Percentiles rank a stretch among this genome's conserved stretches.
Conservation (phyloP, 345 rosid species). For the Excoecaria agallocha region DNA sequence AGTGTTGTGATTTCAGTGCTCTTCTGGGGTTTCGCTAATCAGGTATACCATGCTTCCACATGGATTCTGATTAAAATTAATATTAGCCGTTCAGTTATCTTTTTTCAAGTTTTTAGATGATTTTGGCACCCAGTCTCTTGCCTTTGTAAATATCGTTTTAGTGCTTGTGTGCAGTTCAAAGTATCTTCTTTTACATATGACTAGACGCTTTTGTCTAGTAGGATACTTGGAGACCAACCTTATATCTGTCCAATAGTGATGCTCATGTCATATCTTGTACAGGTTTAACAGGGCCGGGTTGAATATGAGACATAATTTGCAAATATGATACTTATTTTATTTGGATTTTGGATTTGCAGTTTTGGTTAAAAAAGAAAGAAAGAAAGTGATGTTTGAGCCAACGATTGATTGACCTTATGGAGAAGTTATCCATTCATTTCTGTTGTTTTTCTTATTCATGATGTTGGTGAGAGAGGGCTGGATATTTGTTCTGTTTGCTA, state of each 20-base stretch:
- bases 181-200: background rate
- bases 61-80: background rate
- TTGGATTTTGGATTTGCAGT: background rate
- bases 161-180: background rate
- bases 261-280: background rate
- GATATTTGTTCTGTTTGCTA: background rate
- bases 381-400: background rate
- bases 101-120: background rate
- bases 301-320: background rate
- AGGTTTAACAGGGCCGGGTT: background rate
- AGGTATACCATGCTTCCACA: constrained; percentile 46
- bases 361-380: background rate
- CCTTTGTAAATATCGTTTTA: background rate
- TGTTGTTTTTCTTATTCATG: background rate
- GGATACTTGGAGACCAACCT: background rate
- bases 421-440: background rate
- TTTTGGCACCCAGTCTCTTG: background rate
- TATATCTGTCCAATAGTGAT: background rate
- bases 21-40: constrained; percentile 98
- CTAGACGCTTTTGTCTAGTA: background rate
- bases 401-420: background rate
- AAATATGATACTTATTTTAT: background rate
- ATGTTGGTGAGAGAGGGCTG: background rate
- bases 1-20: constrained; percentile 94
- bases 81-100: constrained; percentile 6